A percentile compares a stretch with the other conserved stretches of the same genome.
phyloP scores from a whole-genome alignment of 257 asterid genomes.

The Penstemon barbatus region DNA sequence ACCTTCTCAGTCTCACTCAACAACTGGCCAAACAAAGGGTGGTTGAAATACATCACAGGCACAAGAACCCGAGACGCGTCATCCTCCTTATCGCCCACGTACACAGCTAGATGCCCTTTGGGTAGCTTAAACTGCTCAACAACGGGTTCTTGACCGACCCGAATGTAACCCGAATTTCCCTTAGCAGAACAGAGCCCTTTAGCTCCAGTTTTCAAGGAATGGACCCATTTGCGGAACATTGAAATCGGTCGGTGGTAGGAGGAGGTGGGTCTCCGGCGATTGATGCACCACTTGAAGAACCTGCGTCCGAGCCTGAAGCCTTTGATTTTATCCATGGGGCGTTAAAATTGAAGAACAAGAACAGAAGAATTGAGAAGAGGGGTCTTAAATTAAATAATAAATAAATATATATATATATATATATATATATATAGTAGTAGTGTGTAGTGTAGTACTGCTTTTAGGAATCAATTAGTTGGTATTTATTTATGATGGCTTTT shows the following conservation, averaged over 20 bases:
- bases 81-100: slow-evolving; percentile 53
- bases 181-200: slow-evolving; percentile 27
- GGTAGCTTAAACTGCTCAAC: slow-evolving; percentile 35
- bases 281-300: slow-evolving; percentile 39
- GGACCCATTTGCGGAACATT: slow-evolving; percentile 38
- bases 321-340: slow-evolving; percentile 40
- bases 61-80: slow-evolving; percentile 61
- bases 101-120: slow-evolving; percentile 66
- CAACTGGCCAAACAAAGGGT: slow-evolving; percentile 60
- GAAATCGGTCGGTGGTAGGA: slow-evolving; percentile 28
- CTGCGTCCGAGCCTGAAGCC: slow-evolving; percentile 50
- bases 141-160: slow-evolving; percentile 36
- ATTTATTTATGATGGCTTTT: neutral
- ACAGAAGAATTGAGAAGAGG: neutral
- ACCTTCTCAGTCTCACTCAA: slow-evolving; percentile 56
- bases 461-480: too few relatives aligned
- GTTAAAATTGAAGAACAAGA: slow-evolving; percentile 4
- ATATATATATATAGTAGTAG: too few relatives aligned
- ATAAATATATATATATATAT: too few relatives aligned
- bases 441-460: too few relatives aligned
- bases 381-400: too few relatives aligned
- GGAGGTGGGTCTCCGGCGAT: slow-evolving; percentile 24
- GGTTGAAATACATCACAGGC: slow-evolving; percentile 64
- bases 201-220: slow-evolving; percentile 29
- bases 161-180: slow-evolving; percentile 33